Conservation (phyloP, 306 rosid genomes). For the Morella rubra region DNA sequence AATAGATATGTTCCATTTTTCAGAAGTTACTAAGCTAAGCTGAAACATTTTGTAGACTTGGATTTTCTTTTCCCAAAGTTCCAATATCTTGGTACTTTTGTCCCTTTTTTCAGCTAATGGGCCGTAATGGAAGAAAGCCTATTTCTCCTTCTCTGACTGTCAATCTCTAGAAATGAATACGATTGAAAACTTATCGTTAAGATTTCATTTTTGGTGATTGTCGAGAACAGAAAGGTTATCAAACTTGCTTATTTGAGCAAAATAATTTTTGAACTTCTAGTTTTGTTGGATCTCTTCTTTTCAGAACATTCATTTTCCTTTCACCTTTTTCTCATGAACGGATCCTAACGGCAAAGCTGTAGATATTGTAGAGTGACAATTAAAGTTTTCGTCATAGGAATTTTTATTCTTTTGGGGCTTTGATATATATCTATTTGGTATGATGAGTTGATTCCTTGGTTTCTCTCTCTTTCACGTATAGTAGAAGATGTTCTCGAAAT, state of each 20-base stretch:
- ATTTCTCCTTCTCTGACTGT: neutral
- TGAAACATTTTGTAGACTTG: neutral
- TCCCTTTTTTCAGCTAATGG: neutral
- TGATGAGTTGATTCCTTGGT: too few species aligned
- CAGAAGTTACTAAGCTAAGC: neutral
- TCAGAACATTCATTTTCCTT: neutral
- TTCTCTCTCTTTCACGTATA: neutral
- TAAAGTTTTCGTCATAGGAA: neutral
- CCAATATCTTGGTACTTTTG: neutral
- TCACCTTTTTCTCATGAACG: neutral
- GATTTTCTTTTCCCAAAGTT: neutral
- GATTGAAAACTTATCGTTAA: neutral
- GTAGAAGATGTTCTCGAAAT: neutral
- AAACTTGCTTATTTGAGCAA: neutral
- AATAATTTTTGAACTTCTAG: neutral
- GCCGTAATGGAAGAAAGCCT: neutral
- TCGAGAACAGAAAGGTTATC: neutral
- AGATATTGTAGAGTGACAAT: neutral
- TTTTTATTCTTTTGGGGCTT: neutral
- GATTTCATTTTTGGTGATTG: neutral
- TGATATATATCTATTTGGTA: neutral
- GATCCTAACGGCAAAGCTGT: neutral
- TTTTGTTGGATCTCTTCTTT: neutral
- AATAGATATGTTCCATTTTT: neutral
- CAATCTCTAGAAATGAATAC: slow-evolving; percentile 1